Evolutionary conservation across 2,329 filamentous ascomycete species (phyloP), one percentile per base, ranked within the genome.

Genomic region (Cladobotryum protrusum): DNA sequence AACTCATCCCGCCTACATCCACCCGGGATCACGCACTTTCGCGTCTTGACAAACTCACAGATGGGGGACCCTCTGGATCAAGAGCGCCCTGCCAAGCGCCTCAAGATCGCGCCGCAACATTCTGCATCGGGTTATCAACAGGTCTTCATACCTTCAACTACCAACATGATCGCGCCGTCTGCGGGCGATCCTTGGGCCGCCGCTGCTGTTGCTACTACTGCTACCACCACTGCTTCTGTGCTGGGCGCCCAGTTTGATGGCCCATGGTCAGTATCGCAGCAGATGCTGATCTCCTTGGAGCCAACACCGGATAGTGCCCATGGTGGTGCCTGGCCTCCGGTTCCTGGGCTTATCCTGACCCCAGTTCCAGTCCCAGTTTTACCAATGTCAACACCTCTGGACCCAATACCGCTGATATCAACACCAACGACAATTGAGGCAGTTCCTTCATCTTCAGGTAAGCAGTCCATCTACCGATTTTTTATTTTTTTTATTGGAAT

Each of bases 81-180:
- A 29, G 42, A 47, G 20, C 56, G 56, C 42, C 52, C 54, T 19
- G 54, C 56, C 20, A 61, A 61, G 56, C 59, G 59, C 49, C 43
- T 56, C 54, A 59, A 54, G 55, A 29, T 57, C 46, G 47, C 48
- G 20, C 33, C 47, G 33, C 52, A 43, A 32, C 43, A 40, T 32
- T 29, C 45, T 45, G 17, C 43, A 41, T 39, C 20, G 33, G 35
- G 15, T 43, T 37, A 20, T 20, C 49, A 43, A 35, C 43, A 47
- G 36, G 29, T 19, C 36, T 19, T 36, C 29, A 32, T 47, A 15
- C 37, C 17, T 24, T 35, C 41, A 15, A 43, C 36, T n/a, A 37
- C 36, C 7, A n/a, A 29, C 43, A 39, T 33, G 33, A 39, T 17
- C 20, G 43, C 19, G 19, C 24, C 20, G 37, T 40, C 49, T 41